Percentiles rank a stretch among this genome's conserved stretches.
These are phyloP conservation scores for Rhodotorula sp. DNA, from an alignment of 1,284 basidiomycete species.

Conservation along the genomic window DNA sequence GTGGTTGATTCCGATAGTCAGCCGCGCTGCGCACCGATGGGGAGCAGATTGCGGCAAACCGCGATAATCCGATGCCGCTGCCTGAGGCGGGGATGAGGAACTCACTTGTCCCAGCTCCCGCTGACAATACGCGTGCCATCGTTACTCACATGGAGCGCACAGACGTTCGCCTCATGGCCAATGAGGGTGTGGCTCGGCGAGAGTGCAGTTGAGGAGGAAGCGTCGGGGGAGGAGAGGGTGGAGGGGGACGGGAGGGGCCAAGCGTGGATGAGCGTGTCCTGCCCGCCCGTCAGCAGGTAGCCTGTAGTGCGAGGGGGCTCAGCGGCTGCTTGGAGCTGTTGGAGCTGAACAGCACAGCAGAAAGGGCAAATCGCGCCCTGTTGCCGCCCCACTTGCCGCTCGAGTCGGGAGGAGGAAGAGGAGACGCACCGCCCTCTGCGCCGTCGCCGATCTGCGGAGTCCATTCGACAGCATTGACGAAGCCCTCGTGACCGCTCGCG, in stretches of 20 bases:
- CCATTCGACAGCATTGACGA: conserved; percentile 78
- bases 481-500: conserved; percentile 57
- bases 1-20: conserved; percentile 20
- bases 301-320: conserved; percentile 57
- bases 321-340: conserved; percentile 5
- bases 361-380: background rate
- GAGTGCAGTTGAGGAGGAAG: background rate
- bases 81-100: conserved; percentile 13
- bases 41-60: background rate
- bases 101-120: conserved; percentile 96
- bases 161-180: conserved; percentile 90
- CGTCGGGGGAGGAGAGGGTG: background rate
- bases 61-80: background rate
- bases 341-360: conserved; percentile 26
- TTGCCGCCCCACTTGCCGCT: background rate
- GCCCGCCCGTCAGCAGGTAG: conserved; percentile 78
- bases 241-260: conserved; percentile 62
- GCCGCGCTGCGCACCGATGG: background rate
- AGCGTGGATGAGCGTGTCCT: conserved; percentile 79
- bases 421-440: conserved; percentile 47
- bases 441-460: conserved; percentile 57
- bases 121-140: conserved; percentile 80
- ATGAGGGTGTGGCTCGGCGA: conserved; percentile 48
- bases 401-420: no score
- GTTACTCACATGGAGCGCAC: conserved; percentile 71